phyloP scores from a whole-genome alignment of 1,284 basidiomycete genomes.

The Irpex lacteus region DNA sequence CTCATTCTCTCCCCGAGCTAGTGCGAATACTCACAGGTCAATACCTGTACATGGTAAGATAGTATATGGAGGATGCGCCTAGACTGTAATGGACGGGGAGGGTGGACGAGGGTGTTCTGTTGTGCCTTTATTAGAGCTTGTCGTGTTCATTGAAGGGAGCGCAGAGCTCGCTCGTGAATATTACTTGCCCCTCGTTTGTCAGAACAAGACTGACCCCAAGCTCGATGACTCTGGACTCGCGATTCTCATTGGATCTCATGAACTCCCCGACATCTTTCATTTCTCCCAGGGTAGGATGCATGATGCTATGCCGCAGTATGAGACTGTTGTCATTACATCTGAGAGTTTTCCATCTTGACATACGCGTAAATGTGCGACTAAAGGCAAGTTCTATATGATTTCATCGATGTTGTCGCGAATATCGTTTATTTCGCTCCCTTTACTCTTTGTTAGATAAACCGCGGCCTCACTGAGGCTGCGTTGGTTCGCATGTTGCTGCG shows the following conservation, averaged over 20 bases:
- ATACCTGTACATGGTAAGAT: neutral
- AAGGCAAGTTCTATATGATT: slow-evolving; percentile 9
- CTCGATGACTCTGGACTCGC: neutral
- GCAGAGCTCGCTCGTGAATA: neutral
- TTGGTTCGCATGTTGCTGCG: no score
- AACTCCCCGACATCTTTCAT: neutral
- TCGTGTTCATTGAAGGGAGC: neutral
- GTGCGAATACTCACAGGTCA: neutral
- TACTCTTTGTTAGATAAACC: slow-evolving; percentile 1
- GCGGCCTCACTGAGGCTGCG: neutral
- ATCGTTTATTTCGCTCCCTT: slow-evolving; percentile 4
- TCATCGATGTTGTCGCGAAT: neutral
- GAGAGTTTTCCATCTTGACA: neutral
- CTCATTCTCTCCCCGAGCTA: neutral
- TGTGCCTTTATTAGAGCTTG: neutral
- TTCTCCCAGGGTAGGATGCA: neutral
- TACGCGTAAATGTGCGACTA: neutral
- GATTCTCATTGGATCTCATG: neutral
- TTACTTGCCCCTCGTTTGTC: neutral
- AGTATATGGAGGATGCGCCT: neutral
- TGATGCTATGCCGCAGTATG: neutral
- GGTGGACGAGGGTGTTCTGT: neutral
- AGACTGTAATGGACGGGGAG: neutral
- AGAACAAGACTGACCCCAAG: neutral
- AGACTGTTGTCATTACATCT: neutral